These are phyloP conservation scores for Yamadazyma paraphyllophila DNA, from an alignment of 805 yeast species.

Conservation along the genomic window DNA sequence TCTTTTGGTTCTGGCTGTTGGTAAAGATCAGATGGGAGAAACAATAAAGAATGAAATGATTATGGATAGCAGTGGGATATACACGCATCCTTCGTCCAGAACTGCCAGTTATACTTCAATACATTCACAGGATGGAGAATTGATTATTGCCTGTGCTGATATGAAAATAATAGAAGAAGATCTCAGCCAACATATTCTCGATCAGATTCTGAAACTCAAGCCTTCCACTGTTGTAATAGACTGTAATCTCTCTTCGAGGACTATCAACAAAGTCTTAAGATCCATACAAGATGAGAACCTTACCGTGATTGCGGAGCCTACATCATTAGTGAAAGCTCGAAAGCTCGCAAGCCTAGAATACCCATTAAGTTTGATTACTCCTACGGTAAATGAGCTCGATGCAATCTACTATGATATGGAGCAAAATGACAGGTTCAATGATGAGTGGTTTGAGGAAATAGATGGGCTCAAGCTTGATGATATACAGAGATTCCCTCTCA, in stretches of 20 bases:
- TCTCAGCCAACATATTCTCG: slow-evolving; percentile 39
- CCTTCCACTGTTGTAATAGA: slow-evolving; percentile 62
- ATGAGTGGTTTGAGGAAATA: slow-evolving; percentile 71
- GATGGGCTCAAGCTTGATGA: slow-evolving; percentile 50
- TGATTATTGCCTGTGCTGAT: slow-evolving; percentile 78
- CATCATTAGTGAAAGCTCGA: slow-evolving; percentile 63
- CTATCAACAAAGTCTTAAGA: slow-evolving; percentile 37
- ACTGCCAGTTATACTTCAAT: slow-evolving; percentile 77
- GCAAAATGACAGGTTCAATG: slow-evolving; percentile 41
- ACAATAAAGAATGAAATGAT: slow-evolving; percentile 19
- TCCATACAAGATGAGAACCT: slow-evolving; percentile 15
- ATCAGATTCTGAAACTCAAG: slow-evolving; percentile 35
- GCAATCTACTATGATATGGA: slow-evolving; percentile 52
- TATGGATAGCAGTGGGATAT: slow-evolving; percentile 41
- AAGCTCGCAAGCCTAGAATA: slow-evolving; percentile 42
- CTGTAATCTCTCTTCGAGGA: slow-evolving; percentile 56
- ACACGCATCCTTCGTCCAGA: slow-evolving; percentile 14
- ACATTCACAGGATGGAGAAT: slow-evolving; percentile 59
- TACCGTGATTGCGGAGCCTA: slow-evolving; percentile 67
- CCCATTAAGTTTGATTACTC: slow-evolving; percentile 53
- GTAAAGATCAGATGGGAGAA: slow-evolving; percentile 55
- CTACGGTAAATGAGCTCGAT: slow-evolving; percentile 63
- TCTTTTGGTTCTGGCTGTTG: slow-evolving; percentile 58
- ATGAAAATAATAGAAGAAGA: slow-evolving; percentile 64
- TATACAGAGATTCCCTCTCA: slow-evolving; percentile 31